phyloP scores from a whole-genome alignment of 2,329 filamentous ascomycete genomes.

The Dactylonectria estremocensis region DNA sequence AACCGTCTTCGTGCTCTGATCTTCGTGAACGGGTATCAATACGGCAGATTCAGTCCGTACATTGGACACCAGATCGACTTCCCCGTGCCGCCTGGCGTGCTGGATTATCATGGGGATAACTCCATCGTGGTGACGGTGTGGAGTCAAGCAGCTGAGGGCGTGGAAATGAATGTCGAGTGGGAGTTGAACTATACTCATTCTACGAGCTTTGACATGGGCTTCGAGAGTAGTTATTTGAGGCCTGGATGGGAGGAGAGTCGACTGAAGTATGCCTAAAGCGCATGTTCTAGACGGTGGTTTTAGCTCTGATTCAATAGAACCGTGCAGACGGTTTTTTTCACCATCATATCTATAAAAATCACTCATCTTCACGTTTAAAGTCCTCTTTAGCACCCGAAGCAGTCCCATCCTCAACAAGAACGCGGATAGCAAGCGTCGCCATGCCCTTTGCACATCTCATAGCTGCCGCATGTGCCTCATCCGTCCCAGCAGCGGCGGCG shows the following conservation, averaged over 20 bases:
- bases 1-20: slow-evolving; percentile 66
- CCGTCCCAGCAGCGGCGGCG: slow-evolving; percentile 59
- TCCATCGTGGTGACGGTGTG: slow-evolving; percentile 72
- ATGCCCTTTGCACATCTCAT: slow-evolving; percentile 62
- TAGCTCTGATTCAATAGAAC: too few species aligned
- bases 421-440: slow-evolving; percentile 54
- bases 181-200: slow-evolving; percentile 68
- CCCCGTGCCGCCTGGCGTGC: slow-evolving; percentile 71
- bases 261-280: slow-evolving; percentile 53
- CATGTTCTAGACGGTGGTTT: background rate
- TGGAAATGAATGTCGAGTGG: slow-evolving; percentile 65
- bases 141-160: slow-evolving; percentile 70
- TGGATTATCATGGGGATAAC: slow-evolving; percentile 72
- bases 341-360: background rate
- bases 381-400: slow-evolving; percentile 36
- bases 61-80: slow-evolving; percentile 74
- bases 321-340: too few species aligned
- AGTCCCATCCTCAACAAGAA: slow-evolving; percentile 46
- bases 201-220: slow-evolving; percentile 66
- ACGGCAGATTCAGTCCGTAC: slow-evolving; percentile 71
- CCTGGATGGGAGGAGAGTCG: slow-evolving; percentile 64
- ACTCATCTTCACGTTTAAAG: slow-evolving; percentile 34
- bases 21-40: slow-evolving; percentile 78
- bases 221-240: slow-evolving; percentile 64
- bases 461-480: slow-evolving; percentile 57